phyloP scores from a whole-genome alignment of 1,284 basidiomycete species.

The Cutaneotrichosporon daszewskae region DNA sequence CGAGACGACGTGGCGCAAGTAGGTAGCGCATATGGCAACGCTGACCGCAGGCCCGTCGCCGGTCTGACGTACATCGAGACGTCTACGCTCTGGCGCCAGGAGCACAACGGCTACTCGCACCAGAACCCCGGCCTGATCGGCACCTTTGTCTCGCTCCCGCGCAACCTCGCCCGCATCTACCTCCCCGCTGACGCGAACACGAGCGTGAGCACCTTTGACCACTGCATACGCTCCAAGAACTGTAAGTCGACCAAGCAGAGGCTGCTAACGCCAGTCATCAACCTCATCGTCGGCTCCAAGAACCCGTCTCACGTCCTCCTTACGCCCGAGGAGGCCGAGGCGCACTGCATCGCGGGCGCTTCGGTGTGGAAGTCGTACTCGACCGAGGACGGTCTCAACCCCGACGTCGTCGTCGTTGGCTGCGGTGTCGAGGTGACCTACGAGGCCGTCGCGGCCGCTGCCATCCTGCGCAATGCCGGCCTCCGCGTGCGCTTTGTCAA shows the following conservation, averaged over 20 bases:
- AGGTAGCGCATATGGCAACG: too few species aligned
- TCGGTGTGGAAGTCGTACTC: conserved; percentile 50
- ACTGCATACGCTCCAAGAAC: conserved; percentile 74
- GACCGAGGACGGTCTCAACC: conserved; percentile 49
- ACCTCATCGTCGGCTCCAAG: conserved; percentile 72
- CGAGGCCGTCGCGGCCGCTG: conserved; percentile 59
- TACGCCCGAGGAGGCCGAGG: conserved; percentile 44
- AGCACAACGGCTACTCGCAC: conserved; percentile 66
- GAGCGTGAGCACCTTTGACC: conserved; percentile 66
- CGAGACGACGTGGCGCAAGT: conserved; percentile 73
- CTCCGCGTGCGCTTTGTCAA: conserved; percentile 67
- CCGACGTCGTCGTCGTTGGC: conserved; percentile 53
- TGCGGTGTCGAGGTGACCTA: conserved; percentile 50
- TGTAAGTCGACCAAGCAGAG: conserved; percentile 38
- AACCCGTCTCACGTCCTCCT: conserved; percentile 52
- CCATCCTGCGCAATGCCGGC: conserved; percentile 65
- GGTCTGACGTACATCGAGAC: conserved; percentile 8
- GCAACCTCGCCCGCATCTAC: conserved; percentile 70
- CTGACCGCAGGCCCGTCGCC: too few species aligned
- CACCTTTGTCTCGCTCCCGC: conserved; percentile 69
- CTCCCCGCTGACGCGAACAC: conserved; percentile 86
- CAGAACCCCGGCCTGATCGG: conserved; percentile 80
- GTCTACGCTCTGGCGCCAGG: conserved; percentile 60
- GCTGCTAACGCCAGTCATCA: conserved; percentile 31
- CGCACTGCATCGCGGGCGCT: conserved; percentile 70